Percentiles rank a stretch among this genome's conserved stretches.
Evolutionary conservation across 2,329 filamentous ascomycete genomes (phyloP).

Genomic region (Penicillium sp.): DNA sequence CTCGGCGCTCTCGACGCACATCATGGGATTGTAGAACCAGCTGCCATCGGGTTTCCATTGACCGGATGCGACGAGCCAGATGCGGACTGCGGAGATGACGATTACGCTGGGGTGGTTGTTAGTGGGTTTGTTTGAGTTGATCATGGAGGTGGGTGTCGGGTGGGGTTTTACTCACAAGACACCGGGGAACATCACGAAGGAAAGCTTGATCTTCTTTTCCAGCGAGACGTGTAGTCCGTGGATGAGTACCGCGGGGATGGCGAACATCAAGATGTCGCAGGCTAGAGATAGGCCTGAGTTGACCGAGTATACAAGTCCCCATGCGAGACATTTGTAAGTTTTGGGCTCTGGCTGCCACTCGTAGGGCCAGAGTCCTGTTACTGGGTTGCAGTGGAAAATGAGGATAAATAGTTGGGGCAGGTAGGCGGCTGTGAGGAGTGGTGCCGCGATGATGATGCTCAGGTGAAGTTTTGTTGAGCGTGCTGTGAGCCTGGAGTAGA

Average conservation of each 20-base stretch:
- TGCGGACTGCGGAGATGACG: constrained; percentile 49
- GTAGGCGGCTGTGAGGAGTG: constrained; percentile 43
- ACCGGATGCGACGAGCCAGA: constrained; percentile 50
- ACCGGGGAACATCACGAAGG: constrained; percentile 51
- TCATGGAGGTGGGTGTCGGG: too few relatives aligned
- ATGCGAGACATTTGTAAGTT: constrained; percentile 49
- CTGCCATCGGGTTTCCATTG: constrained; percentile 50
- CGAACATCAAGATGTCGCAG: constrained; percentile 53
- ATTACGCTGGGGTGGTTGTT: constrained; percentile 43
- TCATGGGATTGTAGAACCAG: constrained; percentile 54
- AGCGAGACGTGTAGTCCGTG: constrained; percentile 46
- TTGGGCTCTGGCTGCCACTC: constrained; percentile 45
- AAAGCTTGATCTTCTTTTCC: constrained; percentile 50
- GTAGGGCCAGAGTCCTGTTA: constrained; percentile 55
- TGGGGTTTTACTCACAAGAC: constrained; percentile 41
- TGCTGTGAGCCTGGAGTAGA: constrained; percentile 51
- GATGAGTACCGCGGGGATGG: constrained; percentile 52
- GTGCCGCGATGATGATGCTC: constrained; percentile 31
- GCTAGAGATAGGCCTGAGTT: constrained; percentile 52
- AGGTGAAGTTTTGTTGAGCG: constrained; percentile 28
- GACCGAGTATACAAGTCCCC: constrained; percentile 54
- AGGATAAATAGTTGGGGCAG: constrained; percentile 52
- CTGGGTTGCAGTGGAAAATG: constrained; percentile 53
- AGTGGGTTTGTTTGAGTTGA: background rate
- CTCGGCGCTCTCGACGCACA: constrained; percentile 52